Percentiles rank a stretch among this genome's conserved stretches.
Conservation (phyloP, 2,329 filamentous ascomycete genomes). For the Sclerotinia trifoliorum region DNA sequence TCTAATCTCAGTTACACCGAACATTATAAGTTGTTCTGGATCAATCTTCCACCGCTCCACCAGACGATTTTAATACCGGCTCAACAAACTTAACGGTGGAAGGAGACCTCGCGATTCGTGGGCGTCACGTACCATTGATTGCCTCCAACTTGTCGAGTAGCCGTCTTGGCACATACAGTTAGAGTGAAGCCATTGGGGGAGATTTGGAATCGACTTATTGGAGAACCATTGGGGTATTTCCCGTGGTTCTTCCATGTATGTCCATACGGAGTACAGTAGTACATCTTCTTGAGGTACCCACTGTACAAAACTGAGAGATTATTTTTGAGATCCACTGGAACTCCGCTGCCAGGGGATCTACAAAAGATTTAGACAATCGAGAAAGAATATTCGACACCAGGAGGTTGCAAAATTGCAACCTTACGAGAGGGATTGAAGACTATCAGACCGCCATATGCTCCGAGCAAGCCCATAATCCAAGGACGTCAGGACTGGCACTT, state of each 20-base stretch:
- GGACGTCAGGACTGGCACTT: slow-evolving; percentile 3
- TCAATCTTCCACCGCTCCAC: slow-evolving; percentile 18
- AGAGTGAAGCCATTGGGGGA: slow-evolving; percentile 5
- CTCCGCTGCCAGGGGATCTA: not conserved
- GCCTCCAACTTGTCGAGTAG: not conserved
- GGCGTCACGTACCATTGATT: not conserved
- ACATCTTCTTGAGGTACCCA: slow-evolving; percentile 11
- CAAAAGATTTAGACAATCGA: not conserved
- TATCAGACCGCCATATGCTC: not conserved
- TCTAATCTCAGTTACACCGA: slow-evolving; percentile 20
- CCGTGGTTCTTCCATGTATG: slow-evolving; percentile 13
- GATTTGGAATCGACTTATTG: not conserved
- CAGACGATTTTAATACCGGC: slow-evolving; percentile 7
- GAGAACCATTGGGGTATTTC: slow-evolving; percentile 2
- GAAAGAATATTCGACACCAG: not conserved
- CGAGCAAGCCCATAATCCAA: not conserved
- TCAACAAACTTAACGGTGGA: slow-evolving; percentile 18
- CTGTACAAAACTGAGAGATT: slow-evolving; percentile 5
- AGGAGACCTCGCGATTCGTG: slow-evolving; percentile 1
- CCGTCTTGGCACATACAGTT: not conserved
- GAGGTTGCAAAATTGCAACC: slow-evolving; percentile 5
- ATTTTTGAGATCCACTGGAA: slow-evolving; percentile 11
- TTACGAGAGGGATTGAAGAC: slow-evolving; percentile 1
- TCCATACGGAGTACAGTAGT: not conserved
- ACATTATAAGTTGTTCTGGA: slow-evolving; percentile 18